These are phyloP conservation scores for Ceratobasidium sp. DNA, from an alignment of 1,284 basidiomycete genomes.

Conservation along the genomic window DNA sequence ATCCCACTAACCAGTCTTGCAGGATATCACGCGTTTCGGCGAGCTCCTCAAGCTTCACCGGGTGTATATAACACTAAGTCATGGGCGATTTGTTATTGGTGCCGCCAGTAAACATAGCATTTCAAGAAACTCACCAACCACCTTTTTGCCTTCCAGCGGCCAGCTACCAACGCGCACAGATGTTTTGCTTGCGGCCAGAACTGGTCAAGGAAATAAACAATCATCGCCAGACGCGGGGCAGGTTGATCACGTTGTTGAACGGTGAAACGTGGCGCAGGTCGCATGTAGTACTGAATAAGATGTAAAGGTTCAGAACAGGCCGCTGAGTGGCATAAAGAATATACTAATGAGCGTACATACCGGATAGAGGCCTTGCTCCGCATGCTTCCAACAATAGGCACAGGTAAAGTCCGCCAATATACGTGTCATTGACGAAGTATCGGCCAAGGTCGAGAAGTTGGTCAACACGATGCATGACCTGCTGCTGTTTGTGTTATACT, in stretches of 20 bases:
- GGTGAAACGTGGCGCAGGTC: neutral
- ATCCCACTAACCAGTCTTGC: neutral
- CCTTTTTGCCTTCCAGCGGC: neutral
- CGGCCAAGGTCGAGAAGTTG: neutral
- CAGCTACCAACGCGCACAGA: neutral
- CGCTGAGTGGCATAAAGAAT: neutral
- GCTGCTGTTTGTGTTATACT: neutral
- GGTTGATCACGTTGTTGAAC: neutral
- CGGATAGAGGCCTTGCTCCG: neutral
- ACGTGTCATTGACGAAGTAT: neutral
- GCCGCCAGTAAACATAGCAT: neutral
- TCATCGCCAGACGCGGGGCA: conserved; percentile 18
- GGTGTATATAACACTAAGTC: conserved; percentile 5
- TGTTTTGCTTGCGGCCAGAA: conserved; percentile 29
- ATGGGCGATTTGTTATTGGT: neutral
- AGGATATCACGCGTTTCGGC: neutral
- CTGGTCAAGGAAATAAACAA: conserved; percentile 17
- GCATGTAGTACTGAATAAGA: conserved; percentile 3
- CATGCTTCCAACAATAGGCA: conserved; percentile 15
- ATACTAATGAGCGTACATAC: neutral
- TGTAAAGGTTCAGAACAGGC: neutral
- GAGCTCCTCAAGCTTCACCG: conserved; percentile 10
- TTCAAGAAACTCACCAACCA: conserved; percentile 17
- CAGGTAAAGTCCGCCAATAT: neutral
- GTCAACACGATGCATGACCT: neutral